These are phyloP conservation scores for Ascochyta pisi DNA, from an alignment of 2,329 filamentous ascomycete genomes.

Conservation along the genomic window DNA sequence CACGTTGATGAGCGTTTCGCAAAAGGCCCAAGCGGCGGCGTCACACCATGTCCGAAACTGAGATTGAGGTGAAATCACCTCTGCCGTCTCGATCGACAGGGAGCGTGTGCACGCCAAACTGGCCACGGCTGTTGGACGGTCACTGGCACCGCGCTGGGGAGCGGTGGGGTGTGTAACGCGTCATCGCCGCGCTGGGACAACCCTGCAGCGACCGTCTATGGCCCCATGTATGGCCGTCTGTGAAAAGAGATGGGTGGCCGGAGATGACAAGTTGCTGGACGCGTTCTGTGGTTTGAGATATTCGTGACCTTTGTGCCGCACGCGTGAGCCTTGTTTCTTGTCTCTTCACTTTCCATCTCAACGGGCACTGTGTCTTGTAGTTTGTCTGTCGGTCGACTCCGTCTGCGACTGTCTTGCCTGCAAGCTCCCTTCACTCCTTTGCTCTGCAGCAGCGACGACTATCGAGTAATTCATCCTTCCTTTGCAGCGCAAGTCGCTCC, in stretches of 20 bases:
- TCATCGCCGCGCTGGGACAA: conserved; percentile 14
- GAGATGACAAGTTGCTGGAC: conserved; percentile 11
- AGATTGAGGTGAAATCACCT: background rate
- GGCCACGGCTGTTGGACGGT: background rate
- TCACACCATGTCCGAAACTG: conserved; percentile 17
- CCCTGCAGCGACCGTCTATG: conserved; percentile 13
- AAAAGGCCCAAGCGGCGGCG: conserved; percentile 12
- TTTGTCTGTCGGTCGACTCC: background rate
- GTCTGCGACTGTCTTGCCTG: conserved; percentile 11
- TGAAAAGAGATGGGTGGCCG: conserved; percentile 6
- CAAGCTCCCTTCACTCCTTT: background rate
- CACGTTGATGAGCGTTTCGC: conserved; percentile 15
- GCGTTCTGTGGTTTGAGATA: conserved; percentile 10
- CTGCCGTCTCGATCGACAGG: conserved; percentile 9
- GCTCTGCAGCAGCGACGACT: conserved; percentile 7
- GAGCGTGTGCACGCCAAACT: conserved; percentile 3
- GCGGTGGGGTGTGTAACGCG: conserved; percentile 13
- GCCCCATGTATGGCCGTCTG: conserved; percentile 3
- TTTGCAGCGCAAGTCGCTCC: conserved; percentile 3
- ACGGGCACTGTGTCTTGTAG: background rate
- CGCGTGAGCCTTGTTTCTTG: conserved; percentile 12
- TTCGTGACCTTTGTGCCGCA: conserved; percentile 3
- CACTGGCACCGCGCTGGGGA: background rate
- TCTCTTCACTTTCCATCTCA: background rate
- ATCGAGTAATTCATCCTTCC: conserved; percentile 6